Percentiles rank a stretch among this genome's conserved stretches.
phyloP scores from a whole-genome alignment of 1,284 basidiomycete species.

The Heterobasidion irregulare region DNA sequence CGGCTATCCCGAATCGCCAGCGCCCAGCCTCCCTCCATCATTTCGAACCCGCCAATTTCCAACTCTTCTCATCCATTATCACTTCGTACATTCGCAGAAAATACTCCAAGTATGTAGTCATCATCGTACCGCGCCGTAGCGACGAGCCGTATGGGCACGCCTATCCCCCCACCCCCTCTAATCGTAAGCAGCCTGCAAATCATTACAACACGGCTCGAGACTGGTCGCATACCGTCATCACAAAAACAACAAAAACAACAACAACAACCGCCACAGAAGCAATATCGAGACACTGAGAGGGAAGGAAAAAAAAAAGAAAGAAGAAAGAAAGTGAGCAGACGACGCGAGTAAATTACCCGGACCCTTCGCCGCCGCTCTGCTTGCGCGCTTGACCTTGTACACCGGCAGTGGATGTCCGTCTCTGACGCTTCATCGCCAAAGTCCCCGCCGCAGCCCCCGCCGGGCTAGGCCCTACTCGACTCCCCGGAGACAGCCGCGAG shows the following conservation, averaged over 20 bases:
- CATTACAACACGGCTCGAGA: background rate
- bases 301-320: slow-evolving; percentile 16
- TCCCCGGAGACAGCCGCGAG: slow-evolving; percentile 29
- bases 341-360: slow-evolving; percentile 13
- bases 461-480: slow-evolving; percentile 13
- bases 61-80: background rate
- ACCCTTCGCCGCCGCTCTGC: slow-evolving; percentile 4
- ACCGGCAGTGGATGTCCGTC: slow-evolving; percentile 53
- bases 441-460: slow-evolving; percentile 21
- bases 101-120: background rate
- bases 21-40: background rate
- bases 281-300: slow-evolving; percentile 17
- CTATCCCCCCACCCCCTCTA: slow-evolving; percentile 2
- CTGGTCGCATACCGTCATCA: background rate
- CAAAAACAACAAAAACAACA: background rate
- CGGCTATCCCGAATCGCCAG: background rate
- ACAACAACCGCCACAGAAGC: slow-evolving; percentile 4
- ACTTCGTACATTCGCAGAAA: background rate
- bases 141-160: background rate
- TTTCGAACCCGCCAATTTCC: background rate
- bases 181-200: background rate
- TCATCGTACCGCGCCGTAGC: background rate
- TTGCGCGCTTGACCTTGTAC: slow-evolving; percentile 7
- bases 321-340: slow-evolving; percentile 15
- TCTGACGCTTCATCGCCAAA: slow-evolving; percentile 66